Evolutionary conservation across 2,329 filamentous ascomycete genomes (phyloP), one percentile per base, ranked within the genome.

Genomic region (Penicillium sp.): DNA sequence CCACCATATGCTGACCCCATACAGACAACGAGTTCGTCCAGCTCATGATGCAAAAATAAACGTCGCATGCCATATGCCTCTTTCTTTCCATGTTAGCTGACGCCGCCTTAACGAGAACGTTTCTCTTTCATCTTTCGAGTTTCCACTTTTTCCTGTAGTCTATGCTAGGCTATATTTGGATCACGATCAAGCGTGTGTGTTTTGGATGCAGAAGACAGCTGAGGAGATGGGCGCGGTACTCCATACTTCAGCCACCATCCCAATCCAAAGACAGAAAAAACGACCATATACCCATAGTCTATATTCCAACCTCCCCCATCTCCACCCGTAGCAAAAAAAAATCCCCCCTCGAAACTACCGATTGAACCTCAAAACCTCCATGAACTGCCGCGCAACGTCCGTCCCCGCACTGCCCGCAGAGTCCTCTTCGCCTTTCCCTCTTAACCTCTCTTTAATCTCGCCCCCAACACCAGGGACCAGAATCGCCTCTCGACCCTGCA

Each of bases 41-140:
- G 80, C 87, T 94, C 73, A 94, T 94, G 90, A 93, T 94, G 90
- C 90, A 94, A 83, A 93, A 93, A 83, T 93, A 90, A 82, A 75
- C 59, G 55, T 50, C 47, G 54, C 46, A 52, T 60, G 56, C 60
- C 57, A 58, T 61, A 60, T 48, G 51, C 39, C 51, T 64, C 56
- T 66, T 57, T 27, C 24, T 66, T 58, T 64, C 58, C 55, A 59
- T 66, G 61, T 60, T 70, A 69, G 65, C 57, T 65, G 63, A 65
- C 59, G 53, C 62, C 59, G 58, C 58, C 48, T 53, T 53, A 66
- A 62, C 58, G 58, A 64, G 53, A 55, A 65, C 60, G 39, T 56
- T 51, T 54, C 45, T 62, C 49, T 57, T 48, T 56, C 54, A 60
- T 65, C 34, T 58, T 58, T 61, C 58, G 47, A 57, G 61, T 50